phyloP scores from a whole-genome alignment of 345 rosid genomes.

The Salix caprea region DNA sequence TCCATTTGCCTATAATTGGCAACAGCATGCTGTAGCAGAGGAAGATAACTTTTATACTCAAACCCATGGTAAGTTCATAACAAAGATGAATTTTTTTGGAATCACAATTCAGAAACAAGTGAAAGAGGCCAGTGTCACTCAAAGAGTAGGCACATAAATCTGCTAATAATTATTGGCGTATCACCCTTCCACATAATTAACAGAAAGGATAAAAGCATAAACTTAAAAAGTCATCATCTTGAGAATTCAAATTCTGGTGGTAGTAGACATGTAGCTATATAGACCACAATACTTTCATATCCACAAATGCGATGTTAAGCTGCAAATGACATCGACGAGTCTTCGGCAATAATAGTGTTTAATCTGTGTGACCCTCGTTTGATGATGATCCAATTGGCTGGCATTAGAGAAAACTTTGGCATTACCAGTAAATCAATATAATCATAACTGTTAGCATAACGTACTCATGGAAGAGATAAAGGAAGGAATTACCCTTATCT shows the following conservation, averaged over 20 bases:
- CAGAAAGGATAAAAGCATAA: not conserved
- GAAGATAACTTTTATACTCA: too few species aligned
- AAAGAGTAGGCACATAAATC: not conserved
- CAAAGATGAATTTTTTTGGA: not conserved
- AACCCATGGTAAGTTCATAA: not conserved
- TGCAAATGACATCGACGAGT: not conserved
- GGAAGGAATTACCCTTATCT: slow-evolving; percentile 39
- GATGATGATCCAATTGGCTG: slow-evolving; percentile 22
- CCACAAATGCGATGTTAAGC: not conserved
- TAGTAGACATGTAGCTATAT: not conserved
- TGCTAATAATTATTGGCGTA: not conserved
- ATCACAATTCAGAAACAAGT: not conserved
- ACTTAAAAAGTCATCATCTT: not conserved
- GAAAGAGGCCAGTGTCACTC: not conserved
- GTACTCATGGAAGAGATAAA: slow-evolving; percentile 20
- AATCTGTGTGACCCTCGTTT: slow-evolving; percentile 4
- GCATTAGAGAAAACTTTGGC: slow-evolving; percentile 26
- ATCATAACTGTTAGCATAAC: not conserved
- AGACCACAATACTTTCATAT: not conserved
- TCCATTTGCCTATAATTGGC: not conserved
- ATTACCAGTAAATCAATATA: slow-evolving; percentile 32
- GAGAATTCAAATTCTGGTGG: not conserved
- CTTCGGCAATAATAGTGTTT: not conserved
- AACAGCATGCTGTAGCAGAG: too few species aligned
- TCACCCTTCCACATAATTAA: slow-evolving; percentile 1